Conservation (phyloP, 2,329 filamentous ascomycete genomes). For the Aspergillus sp. region DNA sequence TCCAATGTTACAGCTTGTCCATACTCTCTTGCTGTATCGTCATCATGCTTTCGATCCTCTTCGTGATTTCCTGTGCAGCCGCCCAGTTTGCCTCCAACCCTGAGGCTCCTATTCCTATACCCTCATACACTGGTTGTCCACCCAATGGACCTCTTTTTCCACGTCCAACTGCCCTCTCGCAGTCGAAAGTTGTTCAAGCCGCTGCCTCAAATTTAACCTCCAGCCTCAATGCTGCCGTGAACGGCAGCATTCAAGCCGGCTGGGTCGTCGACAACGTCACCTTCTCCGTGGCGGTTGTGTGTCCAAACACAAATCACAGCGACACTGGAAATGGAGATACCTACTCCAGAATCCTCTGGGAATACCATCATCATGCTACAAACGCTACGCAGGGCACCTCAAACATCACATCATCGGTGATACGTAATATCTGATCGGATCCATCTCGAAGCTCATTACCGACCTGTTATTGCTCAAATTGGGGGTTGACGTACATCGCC, state of each 20-base stretch:
- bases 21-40: too few species aligned
- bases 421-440: slow-evolving; percentile 46
- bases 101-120: slow-evolving; percentile 7
- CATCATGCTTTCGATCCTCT: background rate
- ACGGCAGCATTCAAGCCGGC: slow-evolving; percentile 32
- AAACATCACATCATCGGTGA: slow-evolving; percentile 30
- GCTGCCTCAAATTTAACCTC: slow-evolving; percentile 29
- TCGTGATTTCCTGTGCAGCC: background rate
- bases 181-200: slow-evolving; percentile 26
- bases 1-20: background rate
- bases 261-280: slow-evolving; percentile 39
- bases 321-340: slow-evolving; percentile 17
- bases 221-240: slow-evolving; percentile 29
- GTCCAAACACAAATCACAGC: slow-evolving; percentile 23
- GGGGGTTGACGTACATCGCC: slow-evolving; percentile 32
- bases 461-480: slow-evolving; percentile 39
- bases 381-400: slow-evolving; percentile 34
- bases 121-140: slow-evolving; percentile 18
- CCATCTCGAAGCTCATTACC: slow-evolving; percentile 41
- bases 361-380: slow-evolving; percentile 42
- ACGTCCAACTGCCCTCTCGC: slow-evolving; percentile 26
- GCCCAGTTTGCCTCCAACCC: slow-evolving; percentile 8
- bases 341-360: slow-evolving; percentile 45
- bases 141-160: slow-evolving; percentile 29
- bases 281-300: slow-evolving; percentile 40